Evolutionary conservation across 768 basidiomycete genomes (phyloP).

Genomic region (Suillus plorans): DNA sequence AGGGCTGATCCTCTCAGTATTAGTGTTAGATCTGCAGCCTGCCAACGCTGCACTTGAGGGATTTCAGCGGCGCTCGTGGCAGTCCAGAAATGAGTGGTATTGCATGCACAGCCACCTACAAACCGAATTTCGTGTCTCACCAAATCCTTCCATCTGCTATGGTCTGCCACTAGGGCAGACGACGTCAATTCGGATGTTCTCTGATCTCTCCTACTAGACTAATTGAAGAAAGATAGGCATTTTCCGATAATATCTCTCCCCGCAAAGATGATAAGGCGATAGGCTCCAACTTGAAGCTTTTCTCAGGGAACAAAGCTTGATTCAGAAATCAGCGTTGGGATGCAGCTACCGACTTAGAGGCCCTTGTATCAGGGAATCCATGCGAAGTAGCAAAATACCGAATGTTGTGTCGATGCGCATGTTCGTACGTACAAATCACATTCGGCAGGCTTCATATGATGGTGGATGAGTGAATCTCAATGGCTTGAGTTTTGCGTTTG

Average conservation of each 20-base stretch:
- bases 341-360: neutral
- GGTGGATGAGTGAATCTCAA: no score
- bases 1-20: neutral
- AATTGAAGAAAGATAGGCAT: neutral
- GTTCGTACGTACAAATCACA: no score
- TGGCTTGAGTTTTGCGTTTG: no score
- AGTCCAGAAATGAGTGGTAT: neutral
- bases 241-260: neutral
- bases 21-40: neutral
- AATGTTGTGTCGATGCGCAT: no score
- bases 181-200: neutral
- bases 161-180: no score
- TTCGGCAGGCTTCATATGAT: no score
- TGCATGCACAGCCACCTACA: neutral
- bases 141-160: no score
- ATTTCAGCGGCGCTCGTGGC: neutral
- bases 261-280: neutral
- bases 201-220: neutral
- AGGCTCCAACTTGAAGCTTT: neutral
- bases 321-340: neutral
- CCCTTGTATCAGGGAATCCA: no score
- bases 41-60: neutral
- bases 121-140: neutral
- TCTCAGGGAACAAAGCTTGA: neutral
- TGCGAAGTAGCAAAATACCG: no score